These are phyloP conservation scores for Tilletia setariae DNA, from an alignment of 1,284 basidiomycete species.

Conservation along the genomic window DNA sequence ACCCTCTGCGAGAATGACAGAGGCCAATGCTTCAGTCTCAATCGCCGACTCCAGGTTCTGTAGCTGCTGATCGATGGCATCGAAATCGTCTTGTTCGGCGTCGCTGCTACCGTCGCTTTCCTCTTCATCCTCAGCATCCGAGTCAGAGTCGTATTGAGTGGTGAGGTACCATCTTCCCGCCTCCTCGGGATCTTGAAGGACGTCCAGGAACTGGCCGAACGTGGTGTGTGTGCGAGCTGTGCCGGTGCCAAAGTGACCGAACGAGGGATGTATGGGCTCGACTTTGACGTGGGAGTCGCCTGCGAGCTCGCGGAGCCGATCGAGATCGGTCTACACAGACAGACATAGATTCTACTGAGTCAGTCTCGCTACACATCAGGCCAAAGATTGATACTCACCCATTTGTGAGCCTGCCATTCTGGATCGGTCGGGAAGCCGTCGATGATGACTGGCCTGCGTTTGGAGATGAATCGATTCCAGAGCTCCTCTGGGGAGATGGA, in stretches of 20 bases:
- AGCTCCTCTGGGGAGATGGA: slow-evolving; percentile 32
- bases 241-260: slow-evolving; percentile 45
- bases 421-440: slow-evolving; percentile 37
- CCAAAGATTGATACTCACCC: slow-evolving; percentile 27
- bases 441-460: slow-evolving; percentile 44
- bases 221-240: slow-evolving; percentile 31
- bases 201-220: slow-evolving; percentile 38
- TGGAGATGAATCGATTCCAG: slow-evolving; percentile 41
- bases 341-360: slow-evolving; percentile 18
- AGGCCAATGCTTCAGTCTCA: neutral
- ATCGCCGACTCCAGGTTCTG: neutral
- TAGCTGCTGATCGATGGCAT: neutral
- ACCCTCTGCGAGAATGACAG: neutral
- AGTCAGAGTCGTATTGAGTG: slow-evolving; percentile 46
- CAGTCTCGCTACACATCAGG: slow-evolving; percentile 34
- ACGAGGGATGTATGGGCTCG: slow-evolving; percentile 43
- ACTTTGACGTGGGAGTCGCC: slow-evolving; percentile 46
- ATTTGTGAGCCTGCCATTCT: slow-evolving; percentile 37
- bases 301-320: slow-evolving; percentile 32
- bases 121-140: slow-evolving; percentile 22
- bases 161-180: slow-evolving; percentile 49
- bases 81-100: neutral
- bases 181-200: slow-evolving; percentile 29
- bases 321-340: slow-evolving; percentile 31
- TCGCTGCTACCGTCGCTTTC: slow-evolving; percentile 5